phyloP scores from a whole-genome alignment of 805 yeast genomes.

The Yarrowia phangngaensis region DNA sequence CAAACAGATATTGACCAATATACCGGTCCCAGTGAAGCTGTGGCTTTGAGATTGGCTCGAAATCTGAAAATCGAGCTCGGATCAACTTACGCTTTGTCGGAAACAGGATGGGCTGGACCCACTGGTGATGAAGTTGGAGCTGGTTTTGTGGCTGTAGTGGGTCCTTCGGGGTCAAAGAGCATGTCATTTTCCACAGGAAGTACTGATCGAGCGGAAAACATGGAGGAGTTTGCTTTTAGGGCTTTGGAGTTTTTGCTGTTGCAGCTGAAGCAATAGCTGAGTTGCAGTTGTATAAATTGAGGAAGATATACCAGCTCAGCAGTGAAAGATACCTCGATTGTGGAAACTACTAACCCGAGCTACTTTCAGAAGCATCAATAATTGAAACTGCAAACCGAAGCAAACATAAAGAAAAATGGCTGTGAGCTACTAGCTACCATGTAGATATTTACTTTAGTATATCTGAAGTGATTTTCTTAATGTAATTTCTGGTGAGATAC shows the following conservation, averaged over 20 bases:
- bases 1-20: constrained; percentile 63
- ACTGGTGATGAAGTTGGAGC: constrained; percentile 32
- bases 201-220: constrained; percentile 58
- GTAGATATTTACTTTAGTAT: too few species aligned
- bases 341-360: too few species aligned
- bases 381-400: too few species aligned
- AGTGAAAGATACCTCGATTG: too few species aligned
- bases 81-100: constrained; percentile 74
- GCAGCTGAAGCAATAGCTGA: constrained; percentile 9
- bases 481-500: too few species aligned
- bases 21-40: constrained; percentile 78
- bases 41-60: constrained; percentile 71
- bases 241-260: constrained; percentile 45
- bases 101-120: constrained; percentile 88
- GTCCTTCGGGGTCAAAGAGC: constrained; percentile 34
- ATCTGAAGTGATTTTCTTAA: too few species aligned
- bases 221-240: constrained; percentile 67
- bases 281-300: too few species aligned
- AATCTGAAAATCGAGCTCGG: constrained; percentile 77
- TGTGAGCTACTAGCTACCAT: too few species aligned
- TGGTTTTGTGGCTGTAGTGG: constrained; percentile 41
- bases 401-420: too few species aligned
- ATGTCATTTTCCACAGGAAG: constrained; percentile 42
- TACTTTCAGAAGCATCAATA: too few species aligned
- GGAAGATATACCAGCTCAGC: too few species aligned